Percentiles rank a stretch among this genome's conserved stretches.
Conservation (phyloP, 2,329 filamentous ascomycete species). For the Phyllosticta paracitricarpa region DNA sequence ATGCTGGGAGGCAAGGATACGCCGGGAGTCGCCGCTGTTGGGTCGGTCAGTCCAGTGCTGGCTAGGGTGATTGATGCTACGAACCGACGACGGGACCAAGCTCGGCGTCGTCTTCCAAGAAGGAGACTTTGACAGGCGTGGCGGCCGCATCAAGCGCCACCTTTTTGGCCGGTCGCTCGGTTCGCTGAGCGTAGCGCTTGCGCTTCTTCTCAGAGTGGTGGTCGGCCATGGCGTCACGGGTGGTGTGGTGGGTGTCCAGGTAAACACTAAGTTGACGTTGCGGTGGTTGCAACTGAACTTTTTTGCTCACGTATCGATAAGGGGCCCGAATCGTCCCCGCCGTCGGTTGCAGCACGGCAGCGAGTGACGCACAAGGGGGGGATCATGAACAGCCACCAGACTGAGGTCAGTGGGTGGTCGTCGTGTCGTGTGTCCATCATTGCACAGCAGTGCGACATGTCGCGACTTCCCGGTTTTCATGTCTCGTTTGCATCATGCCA, state of each 20-base stretch:
- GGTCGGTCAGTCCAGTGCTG: conserved; percentile 4
- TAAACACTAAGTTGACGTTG: not conserved
- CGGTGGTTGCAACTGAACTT: not conserved
- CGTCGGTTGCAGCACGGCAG: too few relatives aligned
- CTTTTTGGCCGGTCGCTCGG: conserved; percentile 33
- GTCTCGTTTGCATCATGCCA: not conserved
- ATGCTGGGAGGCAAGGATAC: conserved; percentile 30
- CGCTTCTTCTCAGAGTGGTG: conserved; percentile 25
- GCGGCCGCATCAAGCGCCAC: conserved; percentile 29
- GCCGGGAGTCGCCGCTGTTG: conserved; percentile 33
- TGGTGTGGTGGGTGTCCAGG: not conserved
- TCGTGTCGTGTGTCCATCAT: not conserved
- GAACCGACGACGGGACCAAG: conserved; percentile 42
- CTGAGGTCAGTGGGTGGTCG: too few relatives aligned
- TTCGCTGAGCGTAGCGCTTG: conserved; percentile 23
- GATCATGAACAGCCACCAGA: too few relatives aligned
- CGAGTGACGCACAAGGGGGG: too few relatives aligned
- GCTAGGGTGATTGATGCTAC: conserved; percentile 7
- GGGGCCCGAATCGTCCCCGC: too few relatives aligned
- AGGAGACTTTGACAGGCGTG: conserved; percentile 31
- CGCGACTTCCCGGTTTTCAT: not conserved
- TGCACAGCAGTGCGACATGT: not conserved
- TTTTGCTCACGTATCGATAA: not conserved
- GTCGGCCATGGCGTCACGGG: conserved; percentile 15
- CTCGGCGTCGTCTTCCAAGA: conserved; percentile 37